Evolutionary conservation across 495 filamentous ascomycete species (phyloP).

Genomic region (Trichoderma asperelloides): DNA sequence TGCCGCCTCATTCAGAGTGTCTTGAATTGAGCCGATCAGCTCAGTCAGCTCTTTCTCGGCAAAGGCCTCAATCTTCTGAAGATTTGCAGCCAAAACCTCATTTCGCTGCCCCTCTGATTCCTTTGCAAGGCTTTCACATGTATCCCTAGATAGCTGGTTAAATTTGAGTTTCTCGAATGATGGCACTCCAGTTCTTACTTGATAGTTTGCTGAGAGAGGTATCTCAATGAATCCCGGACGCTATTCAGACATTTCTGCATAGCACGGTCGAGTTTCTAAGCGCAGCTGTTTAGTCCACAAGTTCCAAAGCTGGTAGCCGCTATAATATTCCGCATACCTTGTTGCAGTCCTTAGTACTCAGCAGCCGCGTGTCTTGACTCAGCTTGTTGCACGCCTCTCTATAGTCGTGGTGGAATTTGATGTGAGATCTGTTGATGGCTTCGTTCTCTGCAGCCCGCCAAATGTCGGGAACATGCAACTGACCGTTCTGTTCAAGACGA

Average conservation of each 20-base stretch:
- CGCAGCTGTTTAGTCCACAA: neutral
- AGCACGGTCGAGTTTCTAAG: neutral
- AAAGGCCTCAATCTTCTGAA: slow-evolving; percentile 1
- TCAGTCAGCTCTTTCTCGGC: neutral
- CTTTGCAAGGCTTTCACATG: neutral
- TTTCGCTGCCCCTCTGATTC: neutral
- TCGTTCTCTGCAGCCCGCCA: slow-evolving; percentile 1
- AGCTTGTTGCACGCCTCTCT: slow-evolving; percentile 7
- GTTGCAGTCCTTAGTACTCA: neutral
- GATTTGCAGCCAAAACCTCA: neutral
- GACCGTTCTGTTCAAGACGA: neutral
- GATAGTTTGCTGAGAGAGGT: neutral
- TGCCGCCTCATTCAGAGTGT: neutral
- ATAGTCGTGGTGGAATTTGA: slow-evolving; percentile 4
- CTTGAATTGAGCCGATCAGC: neutral
- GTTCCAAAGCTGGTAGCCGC: neutral
- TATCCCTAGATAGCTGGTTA: neutral
- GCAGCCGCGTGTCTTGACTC: neutral
- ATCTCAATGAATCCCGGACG: neutral
- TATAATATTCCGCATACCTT: neutral
- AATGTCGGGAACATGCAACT: neutral
- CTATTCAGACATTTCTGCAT: neutral
- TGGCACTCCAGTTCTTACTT: neutral
- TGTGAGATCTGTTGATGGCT: slow-evolving; percentile 3
- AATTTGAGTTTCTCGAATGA: neutral